Percentiles rank a stretch among this genome's conserved stretches.
These are phyloP conservation scores for Rhododendron williamsianum DNA, from an alignment of 148 eudicot genomes.

Conservation along the genomic window DNA sequence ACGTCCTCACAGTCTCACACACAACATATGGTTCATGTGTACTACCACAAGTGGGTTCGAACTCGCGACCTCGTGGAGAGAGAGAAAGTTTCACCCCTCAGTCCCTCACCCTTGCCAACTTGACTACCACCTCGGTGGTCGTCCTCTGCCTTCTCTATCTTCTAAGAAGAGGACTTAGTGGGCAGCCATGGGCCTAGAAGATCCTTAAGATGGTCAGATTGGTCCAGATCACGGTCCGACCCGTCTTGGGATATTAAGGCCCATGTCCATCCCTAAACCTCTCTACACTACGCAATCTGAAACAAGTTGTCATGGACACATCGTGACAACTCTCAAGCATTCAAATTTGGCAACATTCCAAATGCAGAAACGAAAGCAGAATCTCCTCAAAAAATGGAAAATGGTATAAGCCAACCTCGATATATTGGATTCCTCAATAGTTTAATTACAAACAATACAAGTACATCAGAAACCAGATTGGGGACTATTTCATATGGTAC, in stretches of 20 bases:
- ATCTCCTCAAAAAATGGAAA: background rate
- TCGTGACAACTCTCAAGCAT: background rate
- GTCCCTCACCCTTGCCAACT: background rate
- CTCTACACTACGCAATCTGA: background rate
- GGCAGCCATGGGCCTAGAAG: background rate
- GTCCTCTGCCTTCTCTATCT: background rate
- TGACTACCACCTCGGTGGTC: background rate
- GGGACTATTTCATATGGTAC: background rate
- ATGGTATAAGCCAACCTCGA: background rate
- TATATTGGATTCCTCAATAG: constrained; percentile 5
- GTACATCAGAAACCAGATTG: background rate
- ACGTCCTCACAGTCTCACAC: background rate
- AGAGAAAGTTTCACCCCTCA: background rate
- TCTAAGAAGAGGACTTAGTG: background rate
- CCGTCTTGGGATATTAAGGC: background rate
- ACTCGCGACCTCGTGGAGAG: background rate
- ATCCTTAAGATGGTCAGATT: background rate
- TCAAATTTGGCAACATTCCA: background rate
- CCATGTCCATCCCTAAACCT: background rate
- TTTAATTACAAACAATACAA: constrained; percentile 15
- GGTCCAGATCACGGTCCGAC: background rate
- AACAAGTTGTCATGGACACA: background rate
- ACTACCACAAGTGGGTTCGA: background rate
- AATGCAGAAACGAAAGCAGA: background rate
- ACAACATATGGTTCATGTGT: background rate